Conservation (phyloP, 2,329 filamentous ascomycete genomes). For the Ophiocordyceps sinensis region DNA sequence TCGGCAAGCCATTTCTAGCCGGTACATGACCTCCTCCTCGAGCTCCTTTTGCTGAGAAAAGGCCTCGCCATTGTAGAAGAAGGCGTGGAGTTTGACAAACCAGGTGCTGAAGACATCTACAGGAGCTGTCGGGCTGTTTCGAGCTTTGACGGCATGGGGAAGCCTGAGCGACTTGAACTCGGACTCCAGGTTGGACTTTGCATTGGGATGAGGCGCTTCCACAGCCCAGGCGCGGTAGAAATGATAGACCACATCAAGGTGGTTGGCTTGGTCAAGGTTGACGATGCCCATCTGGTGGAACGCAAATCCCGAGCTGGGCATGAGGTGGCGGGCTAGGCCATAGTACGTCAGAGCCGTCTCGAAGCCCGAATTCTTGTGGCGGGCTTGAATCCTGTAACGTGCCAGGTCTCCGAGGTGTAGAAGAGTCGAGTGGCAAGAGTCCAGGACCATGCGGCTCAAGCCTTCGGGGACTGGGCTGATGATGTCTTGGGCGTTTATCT, state of each 20-base stretch:
- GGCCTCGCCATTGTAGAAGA: constrained; percentile 63
- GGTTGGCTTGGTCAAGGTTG: constrained; percentile 60
- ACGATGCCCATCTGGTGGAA: constrained; percentile 89
- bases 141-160: constrained; percentile 18
- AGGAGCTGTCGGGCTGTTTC: constrained; percentile 30
- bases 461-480: constrained; percentile 29
- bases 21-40: constrained; percentile 71
- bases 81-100: constrained; percentile 77
- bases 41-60: constrained; percentile 67
- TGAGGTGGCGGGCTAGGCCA: constrained; percentile 61
- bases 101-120: constrained; percentile 57
- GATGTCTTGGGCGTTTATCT: constrained; percentile 26
- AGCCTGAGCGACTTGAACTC: constrained; percentile 51
- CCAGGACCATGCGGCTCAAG: constrained; percentile 45
- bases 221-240: constrained; percentile 73
- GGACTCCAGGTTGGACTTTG: constrained; percentile 60
- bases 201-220: constrained; percentile 58
- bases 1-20: constrained; percentile 59
- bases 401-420: constrained; percentile 83
- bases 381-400: constrained; percentile 66
- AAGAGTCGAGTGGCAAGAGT: constrained; percentile 68
- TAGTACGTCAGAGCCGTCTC: constrained; percentile 76
- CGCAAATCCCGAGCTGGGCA: constrained; percentile 65
- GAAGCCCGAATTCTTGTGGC: constrained; percentile 61
- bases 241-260: constrained; percentile 77